Base-by-base conservation (phyloP, 805 yeast genomes). In the Candida boidinii region DNA sequence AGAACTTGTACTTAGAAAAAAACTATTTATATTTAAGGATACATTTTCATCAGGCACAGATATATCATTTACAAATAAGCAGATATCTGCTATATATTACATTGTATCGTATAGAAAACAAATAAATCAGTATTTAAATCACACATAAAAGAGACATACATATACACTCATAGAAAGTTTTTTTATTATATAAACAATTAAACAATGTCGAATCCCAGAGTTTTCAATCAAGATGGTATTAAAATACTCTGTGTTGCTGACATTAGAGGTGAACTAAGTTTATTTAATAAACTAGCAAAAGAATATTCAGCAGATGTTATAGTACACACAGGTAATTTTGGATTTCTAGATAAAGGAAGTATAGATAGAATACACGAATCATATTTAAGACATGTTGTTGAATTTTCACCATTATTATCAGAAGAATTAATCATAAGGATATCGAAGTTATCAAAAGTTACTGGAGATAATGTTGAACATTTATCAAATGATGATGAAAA, bases 241-340 rank as follows among this genome's bases (percentile, higher is more conserved):
- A 55, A 69, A 17, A 56, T 71, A 14, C 61, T 71, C 12, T 60
- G 70, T 31, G 58, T 74, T 7, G 77, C 81, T 0, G 81, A 76
- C 39, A 58, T 71, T 11, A 60, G 81, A 18, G 82, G 76, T 7
- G 65, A 72, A 35, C 50, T 77, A 17, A 54, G 71, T 1, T 51
- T 58, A 10, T 45, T 76, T 37, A 76, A 77, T 47, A 54, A 48
- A 20, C 60, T 77, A 21, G 81, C 78, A 0, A 39, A 37, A 6
- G 48, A 55, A 29, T 62, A 68, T 39, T 37, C 54, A 1, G 82
- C 81, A 3, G 65, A 67, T 26, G 44, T 70, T 16, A 66, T 80
- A 18, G 61, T 80, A 11, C 87, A 80, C 47, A 76, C 85, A 4
- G 88, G 90, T n/a, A 78, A 76, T 39, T 81, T 80, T 58, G 94